Base-by-base conservation (phyloP, 768 basidiomycete genomes). In the Phanerodontia chrysosporium region DNA sequence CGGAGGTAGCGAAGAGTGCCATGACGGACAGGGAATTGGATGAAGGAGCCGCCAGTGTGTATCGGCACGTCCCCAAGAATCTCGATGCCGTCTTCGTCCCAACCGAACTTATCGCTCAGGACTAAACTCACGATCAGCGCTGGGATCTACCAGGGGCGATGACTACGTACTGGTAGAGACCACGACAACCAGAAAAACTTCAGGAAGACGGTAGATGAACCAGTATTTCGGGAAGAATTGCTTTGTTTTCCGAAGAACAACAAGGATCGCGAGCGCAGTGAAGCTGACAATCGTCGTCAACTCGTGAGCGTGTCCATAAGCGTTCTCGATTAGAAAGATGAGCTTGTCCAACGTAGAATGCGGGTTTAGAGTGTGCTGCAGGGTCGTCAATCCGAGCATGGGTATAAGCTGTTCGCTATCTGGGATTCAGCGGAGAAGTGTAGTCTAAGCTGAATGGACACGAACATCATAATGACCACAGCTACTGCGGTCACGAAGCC, bases 401-500 rank as follows among this genome's bases (percentile, higher is more conserved):
- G 95, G 92, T 27, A 93, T 85, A 18, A 95, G 75, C 69, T 95
- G 90, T 72, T 90, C 89, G 45, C 90, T 92, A 53, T 6, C 28
- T 10, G 9, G 63, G 32, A 24, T 56, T 29, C 22, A 29, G 55
- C 30, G 25, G 51, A 25, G 45, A 59, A 24, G 12, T 35, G n/a
- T n/a, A 22, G 24, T n/a, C 25, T 28, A 13, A 22, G 29, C 32
- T 35, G 29, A 27, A 35, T 3, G 3, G 18, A 18, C 2, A 75
- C 87, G 49, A 63, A 90, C 90, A 93, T 85, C 69, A 88, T 78
- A 66, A 98, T 95, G 45, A 98, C 87, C 7, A 89, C 80, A 1
- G 89, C 91, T 27, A 95, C 81, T 16, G 94, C 92, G 1, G 87
- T 85, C 46, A 96, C 83, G 69, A 96, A 95, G 2, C 95, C 95